Evolutionary conservation across 2,329 filamentous ascomycete genomes (phyloP), one percentile per base, ranked within the genome.

Genomic region (Waltergamsia citrina): DNA sequence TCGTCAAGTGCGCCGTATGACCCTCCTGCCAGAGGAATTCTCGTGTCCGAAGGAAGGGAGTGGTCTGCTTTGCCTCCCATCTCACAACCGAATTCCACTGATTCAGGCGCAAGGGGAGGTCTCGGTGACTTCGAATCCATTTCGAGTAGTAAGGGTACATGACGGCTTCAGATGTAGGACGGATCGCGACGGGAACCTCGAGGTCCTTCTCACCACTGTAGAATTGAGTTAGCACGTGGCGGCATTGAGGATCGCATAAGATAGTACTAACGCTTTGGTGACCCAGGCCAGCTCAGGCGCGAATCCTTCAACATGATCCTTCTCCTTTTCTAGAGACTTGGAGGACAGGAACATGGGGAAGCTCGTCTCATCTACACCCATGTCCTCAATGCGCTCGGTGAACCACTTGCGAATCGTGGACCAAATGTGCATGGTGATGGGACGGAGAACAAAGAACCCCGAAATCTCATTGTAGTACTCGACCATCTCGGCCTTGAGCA

Each of bases 11-110:
- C 28, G 92, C 92, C 21, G 72, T 76, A 64, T 95, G 92, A 17
- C 88, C 88, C 64, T 98, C 92, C 59, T 98, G 92, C 92, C 92
- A 98, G 44, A 96, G 63, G 61, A 98, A 98, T 59, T 98, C 92
- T 57, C 93, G 73, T 29, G 90, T 90, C 48, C 90, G 74, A 38
- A 98, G 72, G 67, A 96, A 96, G 25, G 76, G 76, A n/a, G 75
- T 80, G 17, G 74, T 79, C 58, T 94, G 86, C 69, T 96, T 96
- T 56, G 94, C 93, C 62, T 96, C 92, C 92, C 92, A 96, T 49
- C 90, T 78, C 32, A 95, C 71, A 43, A 75, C 71, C 11, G 82
- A 94, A 71, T 95, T 95, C 92, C 92, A 98, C 62, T 98, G 92
- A 67, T 96, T 96, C 45, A 96, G 71, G 52, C 86, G 81, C 46